Evolutionary conservation across 495 filamentous ascomycete genomes (phyloP).

Genomic region (Lasiosphaeriaceae sp.): DNA sequence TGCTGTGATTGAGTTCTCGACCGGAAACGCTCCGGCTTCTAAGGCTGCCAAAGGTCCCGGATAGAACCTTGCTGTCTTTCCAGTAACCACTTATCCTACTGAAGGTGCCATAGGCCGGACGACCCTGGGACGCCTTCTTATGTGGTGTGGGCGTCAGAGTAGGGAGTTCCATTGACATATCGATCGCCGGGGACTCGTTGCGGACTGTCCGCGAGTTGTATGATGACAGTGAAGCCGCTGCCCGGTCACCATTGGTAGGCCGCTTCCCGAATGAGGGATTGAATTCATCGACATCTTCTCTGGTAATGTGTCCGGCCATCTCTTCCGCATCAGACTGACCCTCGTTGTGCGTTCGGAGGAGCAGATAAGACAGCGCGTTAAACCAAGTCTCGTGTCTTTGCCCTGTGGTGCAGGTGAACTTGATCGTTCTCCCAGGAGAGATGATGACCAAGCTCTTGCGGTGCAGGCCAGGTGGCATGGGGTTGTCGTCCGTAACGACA

Average conservation of each 20-base stretch:
- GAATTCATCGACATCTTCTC: constrained; percentile 86
- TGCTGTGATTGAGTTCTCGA: constrained; percentile 40
- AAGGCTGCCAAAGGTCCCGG: constrained; percentile 36
- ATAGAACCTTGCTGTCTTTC: constrained; percentile 36
- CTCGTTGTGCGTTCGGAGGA: constrained; percentile 66
- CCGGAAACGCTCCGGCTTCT: constrained; percentile 40
- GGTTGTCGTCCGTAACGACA: constrained; percentile 94
- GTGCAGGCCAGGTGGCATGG: constrained; percentile 89
- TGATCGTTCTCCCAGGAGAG: constrained; percentile 80
- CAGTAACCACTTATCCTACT: constrained; percentile 44
- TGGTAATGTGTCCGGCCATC: constrained; percentile 52
- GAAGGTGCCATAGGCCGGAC: constrained; percentile 33
- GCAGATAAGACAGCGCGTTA: constrained; percentile 90
- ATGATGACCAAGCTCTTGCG: constrained; percentile 87
- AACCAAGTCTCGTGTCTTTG: constrained; percentile 98
- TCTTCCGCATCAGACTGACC: constrained; percentile 55
- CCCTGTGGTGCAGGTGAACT: constrained; percentile 90
- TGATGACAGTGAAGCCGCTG: constrained; percentile 71
- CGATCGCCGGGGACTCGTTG: constrained; percentile 51
- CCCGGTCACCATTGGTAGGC: constrained; percentile 34
- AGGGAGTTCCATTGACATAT: constrained; percentile 39
- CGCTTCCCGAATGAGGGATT: constrained; percentile 64
- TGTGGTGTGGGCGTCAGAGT: constrained; percentile 43
- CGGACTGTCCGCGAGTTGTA: constrained; percentile 70
- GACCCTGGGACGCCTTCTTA: constrained; percentile 29